phyloP scores from a whole-genome alignment of 305 asterid species.

The Coffea humblotiana region DNA sequence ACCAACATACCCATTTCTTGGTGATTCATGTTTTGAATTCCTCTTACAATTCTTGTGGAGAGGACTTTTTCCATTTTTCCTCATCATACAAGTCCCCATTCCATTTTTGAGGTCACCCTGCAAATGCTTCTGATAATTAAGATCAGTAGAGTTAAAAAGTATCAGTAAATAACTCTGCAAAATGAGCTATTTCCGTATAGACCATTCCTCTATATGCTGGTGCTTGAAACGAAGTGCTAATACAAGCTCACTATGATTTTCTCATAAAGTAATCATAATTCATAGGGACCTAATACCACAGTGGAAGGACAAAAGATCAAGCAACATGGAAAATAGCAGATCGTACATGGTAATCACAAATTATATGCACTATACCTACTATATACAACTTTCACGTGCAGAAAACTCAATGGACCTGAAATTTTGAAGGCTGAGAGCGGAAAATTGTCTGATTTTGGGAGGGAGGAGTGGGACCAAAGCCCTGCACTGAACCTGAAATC shows the following conservation, averaged over 20 bases:
- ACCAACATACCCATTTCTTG: slow-evolving; percentile 49
- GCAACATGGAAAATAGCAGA: background rate
- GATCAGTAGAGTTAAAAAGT: background rate
- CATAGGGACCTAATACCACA: background rate
- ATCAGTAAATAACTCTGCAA: background rate
- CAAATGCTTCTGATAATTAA: slow-evolving; percentile 33
- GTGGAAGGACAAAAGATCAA: background rate
- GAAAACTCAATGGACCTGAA: slow-evolving; percentile 46
- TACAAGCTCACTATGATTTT: background rate
- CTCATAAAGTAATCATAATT: background rate
- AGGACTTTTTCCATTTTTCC: slow-evolving; percentile 44
- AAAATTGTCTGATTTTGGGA: slow-evolving; percentile 32
- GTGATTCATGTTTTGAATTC: slow-evolving; percentile 43
- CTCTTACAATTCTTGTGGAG: slow-evolving; percentile 45
- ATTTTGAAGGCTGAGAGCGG: slow-evolving; percentile 34
- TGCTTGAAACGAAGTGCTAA: background rate
- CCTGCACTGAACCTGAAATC: slow-evolving; percentile 24
- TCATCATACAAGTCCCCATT: slow-evolving; percentile 38
- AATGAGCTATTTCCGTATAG: background rate
- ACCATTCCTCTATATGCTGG: too few species aligned
- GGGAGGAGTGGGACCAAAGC: slow-evolving; percentile 31
- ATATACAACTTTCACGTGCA: background rate
- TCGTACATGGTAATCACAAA: background rate
- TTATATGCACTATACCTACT: background rate
- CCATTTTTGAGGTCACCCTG: slow-evolving; percentile 52